Percentiles rank a stretch among this genome's conserved stretches.
Conservation (phyloP, 768 basidiomycete species). For the Lenzites betulinus region DNA sequence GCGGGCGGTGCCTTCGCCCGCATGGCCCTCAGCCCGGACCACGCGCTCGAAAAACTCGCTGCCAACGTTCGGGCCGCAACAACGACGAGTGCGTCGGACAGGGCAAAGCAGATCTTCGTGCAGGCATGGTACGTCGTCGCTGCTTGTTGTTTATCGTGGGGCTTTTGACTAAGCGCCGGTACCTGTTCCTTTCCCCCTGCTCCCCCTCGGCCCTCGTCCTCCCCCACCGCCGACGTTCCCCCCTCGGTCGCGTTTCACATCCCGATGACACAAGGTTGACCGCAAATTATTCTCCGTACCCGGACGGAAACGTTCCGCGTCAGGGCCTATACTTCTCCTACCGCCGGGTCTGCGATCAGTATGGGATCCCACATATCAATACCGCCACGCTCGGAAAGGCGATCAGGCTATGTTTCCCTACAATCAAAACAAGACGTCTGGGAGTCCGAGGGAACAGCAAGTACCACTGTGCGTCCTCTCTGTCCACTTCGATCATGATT, state of each 20-base stretch:
- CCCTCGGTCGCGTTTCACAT: constrained; percentile 7
- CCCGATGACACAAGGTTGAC: constrained; percentile 57
- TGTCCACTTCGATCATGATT: constrained; percentile 33
- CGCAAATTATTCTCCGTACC: constrained; percentile 88
- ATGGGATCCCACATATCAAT: constrained; percentile 93
- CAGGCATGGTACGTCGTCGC: constrained; percentile 74
- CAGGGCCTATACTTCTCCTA: constrained; percentile 96
- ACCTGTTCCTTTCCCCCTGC: constrained; percentile 16
- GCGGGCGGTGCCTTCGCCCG: constrained; percentile 74
- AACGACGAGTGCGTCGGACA: constrained; percentile 87
- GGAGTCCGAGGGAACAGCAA: constrained; percentile 95
- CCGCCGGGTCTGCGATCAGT: constrained; percentile 86
- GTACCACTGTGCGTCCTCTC: constrained; percentile 77
- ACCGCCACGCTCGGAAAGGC: constrained; percentile 95
- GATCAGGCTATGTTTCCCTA: constrained; percentile 89
- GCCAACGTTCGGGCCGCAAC: constrained; percentile 87
- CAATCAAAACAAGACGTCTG: constrained; percentile 91
- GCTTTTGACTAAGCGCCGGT: constrained; percentile 11
- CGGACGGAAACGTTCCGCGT: constrained; percentile 90
- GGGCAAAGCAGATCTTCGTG: constrained; percentile 91
- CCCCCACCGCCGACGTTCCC: constrained; percentile 17
- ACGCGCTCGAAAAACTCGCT: constrained; percentile 82
- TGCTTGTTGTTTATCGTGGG: constrained; percentile 10
- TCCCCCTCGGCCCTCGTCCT: constrained; percentile 15
- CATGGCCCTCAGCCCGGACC: constrained; percentile 76